Base-by-base conservation (phyloP, 805 yeast genomes). In the Grigorovia humatica region DNA sequence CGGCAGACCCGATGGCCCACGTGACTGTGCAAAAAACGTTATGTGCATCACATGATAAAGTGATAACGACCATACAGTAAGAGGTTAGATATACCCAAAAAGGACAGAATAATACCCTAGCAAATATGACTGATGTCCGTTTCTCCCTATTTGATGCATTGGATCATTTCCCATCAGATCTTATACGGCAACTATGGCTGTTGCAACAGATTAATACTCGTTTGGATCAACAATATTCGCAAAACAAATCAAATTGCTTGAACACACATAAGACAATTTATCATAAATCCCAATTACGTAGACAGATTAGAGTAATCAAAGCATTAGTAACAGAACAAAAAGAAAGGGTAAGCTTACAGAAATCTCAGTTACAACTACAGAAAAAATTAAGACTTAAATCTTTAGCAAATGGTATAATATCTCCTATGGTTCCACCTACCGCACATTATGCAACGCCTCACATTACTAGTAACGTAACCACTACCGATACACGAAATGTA, bases 91-190 rank as follows among this genome's bases (percentile, higher is more conserved):
- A 41, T 15, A 41, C 18, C 4, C 3, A 18, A 42, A 18, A 8
- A 42, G 15, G 13, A 32, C 43, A 19, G 4, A n/a, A 41, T 4
- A 41, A 6, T 9, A 18, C 20, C 18, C 43, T 13, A 17, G 9
- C 13, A 32, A 27, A 30, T 32, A 15, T 4, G 18, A 23, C 19
- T n/a, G 76, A 72, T 49, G 68, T 70, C n/a, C 60, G 76, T 45
- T 66, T 70, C 43, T 61, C 68, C 15, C 71, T 71, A 52, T 63
- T 72, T 2, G 63, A 68, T 29, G 59, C 69, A 0, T 62, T 72
- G 49, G 78, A 74, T 52, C 76, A 73, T 54, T 61, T 73, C 15
- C 76, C 76, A 0, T 67, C 74, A 23, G 76, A 73, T 46, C 56
- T 73, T n/a, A 67, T 72, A 12, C 60, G 77, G 20, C 40, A 30